These are phyloP conservation scores for Phytopythium cucurbitacearum DNA, from an alignment of 352 stramenopile species.

Conservation along the genomic window DNA sequence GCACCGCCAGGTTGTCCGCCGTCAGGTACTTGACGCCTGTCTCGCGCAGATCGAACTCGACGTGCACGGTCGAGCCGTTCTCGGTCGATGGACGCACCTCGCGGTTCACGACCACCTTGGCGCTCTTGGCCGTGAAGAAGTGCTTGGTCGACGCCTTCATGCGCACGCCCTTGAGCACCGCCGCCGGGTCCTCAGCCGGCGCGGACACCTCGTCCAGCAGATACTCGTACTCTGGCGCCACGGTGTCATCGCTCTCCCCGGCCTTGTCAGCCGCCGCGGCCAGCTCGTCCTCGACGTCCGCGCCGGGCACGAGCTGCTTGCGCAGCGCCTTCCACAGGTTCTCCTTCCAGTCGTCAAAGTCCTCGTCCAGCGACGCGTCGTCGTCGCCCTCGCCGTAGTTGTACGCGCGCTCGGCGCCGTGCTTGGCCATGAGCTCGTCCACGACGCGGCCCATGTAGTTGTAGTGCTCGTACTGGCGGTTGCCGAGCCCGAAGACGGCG, in stretches of 20 bases:
- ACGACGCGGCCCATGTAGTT: constrained; percentile 94
- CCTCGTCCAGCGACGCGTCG: constrained; percentile 91
- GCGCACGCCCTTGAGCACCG: constrained; percentile 21
- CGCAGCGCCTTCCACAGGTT: constrained; percentile 80
- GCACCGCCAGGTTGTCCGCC: constrained; percentile 92
- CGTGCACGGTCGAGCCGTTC: constrained; percentile 84
- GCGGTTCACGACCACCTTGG: constrained; percentile 82
- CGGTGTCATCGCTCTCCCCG: constrained; percentile 12
- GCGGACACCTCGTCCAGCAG: constrained; percentile 39
- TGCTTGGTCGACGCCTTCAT: constrained; percentile 85
- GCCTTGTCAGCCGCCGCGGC: constrained; percentile 1
- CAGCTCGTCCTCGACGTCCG: constrained; percentile 13
- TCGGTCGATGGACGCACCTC: constrained; percentile 86
- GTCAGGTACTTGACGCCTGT: constrained; percentile 89
- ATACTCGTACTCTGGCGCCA: constrained; percentile 59
- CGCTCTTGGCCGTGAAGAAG: constrained; percentile 85
- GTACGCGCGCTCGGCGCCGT: constrained; percentile 85
- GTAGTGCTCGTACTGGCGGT: constrained; percentile 98
- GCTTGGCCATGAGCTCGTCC: constrained; percentile 81
- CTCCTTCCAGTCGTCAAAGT: constrained; percentile 96
- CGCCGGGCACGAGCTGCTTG: constrained; percentile 50
- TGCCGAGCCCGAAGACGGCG: constrained; percentile 97
- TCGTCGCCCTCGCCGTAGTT: constrained; percentile 95
- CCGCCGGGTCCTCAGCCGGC: constrained; percentile 11
- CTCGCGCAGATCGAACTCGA: constrained; percentile 86